These are phyloP conservation scores for Calonectria pseudoreteaudii DNA, from an alignment of 2,329 filamentous ascomycete genomes.

Conservation along the genomic window DNA sequence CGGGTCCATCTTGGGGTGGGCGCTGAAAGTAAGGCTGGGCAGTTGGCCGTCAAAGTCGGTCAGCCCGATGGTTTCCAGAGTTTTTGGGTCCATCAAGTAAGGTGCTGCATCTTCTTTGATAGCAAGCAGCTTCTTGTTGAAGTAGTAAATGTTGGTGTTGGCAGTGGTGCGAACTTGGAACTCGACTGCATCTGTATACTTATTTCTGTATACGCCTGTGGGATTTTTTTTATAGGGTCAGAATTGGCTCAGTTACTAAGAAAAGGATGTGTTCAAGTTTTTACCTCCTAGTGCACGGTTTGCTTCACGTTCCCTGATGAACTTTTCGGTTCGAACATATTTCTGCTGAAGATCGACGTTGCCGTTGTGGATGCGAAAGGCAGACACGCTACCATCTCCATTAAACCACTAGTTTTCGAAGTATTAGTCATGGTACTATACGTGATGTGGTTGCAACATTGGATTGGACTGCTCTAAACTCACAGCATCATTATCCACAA, in stretches of 20 bases:
- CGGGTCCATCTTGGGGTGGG: background rate
- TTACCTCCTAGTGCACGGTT: slow-evolving; percentile 1
- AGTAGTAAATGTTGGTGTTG: slow-evolving; percentile 11
- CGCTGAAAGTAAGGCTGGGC: background rate
- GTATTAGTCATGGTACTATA: background rate
- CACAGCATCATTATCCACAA: slow-evolving; percentile 3
- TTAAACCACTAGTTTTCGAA: slow-evolving; percentile 18
- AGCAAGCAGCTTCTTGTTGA: background rate
- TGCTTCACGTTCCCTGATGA: slow-evolving; percentile 7
- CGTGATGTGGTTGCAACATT: background rate
- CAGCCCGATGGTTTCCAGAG: background rate
- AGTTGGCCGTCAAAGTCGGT: slow-evolving; percentile 10
- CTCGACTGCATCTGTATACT: slow-evolving; percentile 8
- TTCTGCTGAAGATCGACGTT: slow-evolving; percentile 20
- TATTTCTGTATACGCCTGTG: slow-evolving; percentile 2
- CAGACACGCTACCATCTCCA: slow-evolving; percentile 20
- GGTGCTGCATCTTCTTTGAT: slow-evolving; percentile 2
- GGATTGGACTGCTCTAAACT: background rate
- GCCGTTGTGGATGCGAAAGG: slow-evolving; percentile 16
- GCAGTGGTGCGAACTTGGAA: background rate
- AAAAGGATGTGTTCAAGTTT: background rate
- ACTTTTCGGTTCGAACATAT: slow-evolving; percentile 22
- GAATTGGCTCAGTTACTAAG: too few relatives aligned
- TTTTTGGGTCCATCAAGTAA: background rate
- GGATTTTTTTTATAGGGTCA: background rate